A percentile compares a stretch with the other conserved stretches of the same genome.
Evolutionary conservation across 441 rosid species (phyloP).

Genomic region (Breynia disticha): DNA sequence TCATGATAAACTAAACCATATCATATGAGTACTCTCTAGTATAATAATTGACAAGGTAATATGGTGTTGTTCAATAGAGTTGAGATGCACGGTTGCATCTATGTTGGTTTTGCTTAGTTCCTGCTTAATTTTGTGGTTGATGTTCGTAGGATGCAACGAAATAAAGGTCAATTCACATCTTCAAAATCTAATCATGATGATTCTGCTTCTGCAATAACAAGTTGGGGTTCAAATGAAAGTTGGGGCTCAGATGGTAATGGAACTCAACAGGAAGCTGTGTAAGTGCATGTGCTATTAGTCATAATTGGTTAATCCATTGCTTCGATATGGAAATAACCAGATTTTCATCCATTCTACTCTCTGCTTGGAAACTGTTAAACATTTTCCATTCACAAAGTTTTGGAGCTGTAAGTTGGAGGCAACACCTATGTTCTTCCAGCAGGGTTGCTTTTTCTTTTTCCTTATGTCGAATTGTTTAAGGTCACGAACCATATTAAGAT

Average conservation of each 20-base stretch:
- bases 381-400: too few relatives aligned
- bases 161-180: slow-evolving; percentile 57
- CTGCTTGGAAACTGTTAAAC: background rate
- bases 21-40: too few relatives aligned
- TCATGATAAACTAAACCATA: background rate
- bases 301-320: background rate
- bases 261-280: slow-evolving; percentile 40
- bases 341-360: background rate
- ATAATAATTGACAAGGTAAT: too few relatives aligned
- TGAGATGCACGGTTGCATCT: background rate
- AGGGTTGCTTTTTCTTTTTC: too few relatives aligned
- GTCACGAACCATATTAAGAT: too few relatives aligned
- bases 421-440: too few relatives aligned
- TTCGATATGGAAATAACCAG: background rate
- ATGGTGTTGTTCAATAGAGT: background rate
- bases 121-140: slow-evolving; percentile 11
- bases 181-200: slow-evolving; percentile 43
- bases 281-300: slow-evolving; percentile 16
- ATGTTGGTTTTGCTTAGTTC: slow-evolving; percentile 3
- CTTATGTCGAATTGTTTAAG: too few relatives aligned
- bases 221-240: slow-evolving; percentile 41
- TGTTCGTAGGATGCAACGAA: slow-evolving; percentile 45
- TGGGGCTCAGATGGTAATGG: slow-evolving; percentile 39
- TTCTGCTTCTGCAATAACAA: slow-evolving; percentile 34
- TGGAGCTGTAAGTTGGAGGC: too few relatives aligned